phyloP scores from a whole-genome alignment of 2,329 filamentous ascomycete species.

The Sporothrix globosa region DNA sequence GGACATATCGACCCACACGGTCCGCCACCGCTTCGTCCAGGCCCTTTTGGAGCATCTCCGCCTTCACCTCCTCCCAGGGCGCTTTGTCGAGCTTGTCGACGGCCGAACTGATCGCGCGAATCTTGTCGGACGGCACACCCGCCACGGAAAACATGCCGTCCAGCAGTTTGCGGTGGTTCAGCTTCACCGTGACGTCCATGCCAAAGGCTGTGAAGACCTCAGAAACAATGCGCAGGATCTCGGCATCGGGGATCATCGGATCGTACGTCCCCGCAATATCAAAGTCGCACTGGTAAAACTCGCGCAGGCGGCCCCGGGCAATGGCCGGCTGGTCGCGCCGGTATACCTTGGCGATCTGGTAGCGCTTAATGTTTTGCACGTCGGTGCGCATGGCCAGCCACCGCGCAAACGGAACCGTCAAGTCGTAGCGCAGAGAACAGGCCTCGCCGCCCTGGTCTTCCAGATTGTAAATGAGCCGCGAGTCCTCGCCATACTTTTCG shows the following conservation, averaged over 20 bases:
- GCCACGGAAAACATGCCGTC: slow-evolving; percentile 71
- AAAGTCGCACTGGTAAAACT: slow-evolving; percentile 98
- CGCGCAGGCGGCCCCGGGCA: slow-evolving; percentile 88
- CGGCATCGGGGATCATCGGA: slow-evolving; percentile 88
- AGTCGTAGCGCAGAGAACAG: slow-evolving; percentile 77
- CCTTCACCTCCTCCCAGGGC: neutral
- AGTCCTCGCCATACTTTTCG: slow-evolving; percentile 5
- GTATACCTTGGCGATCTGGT: slow-evolving; percentile 94
- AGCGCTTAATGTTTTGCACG: slow-evolving; percentile 84
- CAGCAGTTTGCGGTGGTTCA: slow-evolving; percentile 68
- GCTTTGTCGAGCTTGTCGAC: slow-evolving; percentile 18
- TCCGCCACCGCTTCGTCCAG: neutral
- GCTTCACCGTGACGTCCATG: slow-evolving; percentile 77
- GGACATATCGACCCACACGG: slow-evolving; percentile 80
- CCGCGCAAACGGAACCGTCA: slow-evolving; percentile 69
- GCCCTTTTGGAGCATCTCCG: slow-evolving; percentile 44
- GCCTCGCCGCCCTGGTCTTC: slow-evolving; percentile 82
- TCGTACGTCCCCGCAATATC: slow-evolving; percentile 90
- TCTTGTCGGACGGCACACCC: slow-evolving; percentile 67
- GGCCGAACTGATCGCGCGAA: neutral
- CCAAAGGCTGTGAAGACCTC: slow-evolving; percentile 55
- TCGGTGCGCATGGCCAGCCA: slow-evolving; percentile 87
- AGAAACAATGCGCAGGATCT: slow-evolving; percentile 55
- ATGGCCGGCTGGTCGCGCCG: slow-evolving; percentile 60
- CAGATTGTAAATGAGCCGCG: slow-evolving; percentile 65